Evolutionary conservation across 768 basidiomycete species (phyloP).

Genomic region (Neoboletus magnificus): DNA sequence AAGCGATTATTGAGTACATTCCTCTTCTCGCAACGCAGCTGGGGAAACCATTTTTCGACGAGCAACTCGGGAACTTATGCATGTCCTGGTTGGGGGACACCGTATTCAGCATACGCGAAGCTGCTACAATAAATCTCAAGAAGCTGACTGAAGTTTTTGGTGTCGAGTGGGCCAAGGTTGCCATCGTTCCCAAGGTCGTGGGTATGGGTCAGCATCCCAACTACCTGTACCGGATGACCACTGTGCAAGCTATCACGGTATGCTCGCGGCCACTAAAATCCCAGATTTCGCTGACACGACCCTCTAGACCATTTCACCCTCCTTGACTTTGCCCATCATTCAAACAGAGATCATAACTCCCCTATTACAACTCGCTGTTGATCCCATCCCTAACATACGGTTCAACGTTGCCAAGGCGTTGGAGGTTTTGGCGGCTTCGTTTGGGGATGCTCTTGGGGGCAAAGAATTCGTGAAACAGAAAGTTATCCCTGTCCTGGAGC

Average conservation of each 20-base stretch:
- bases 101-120: conserved; percentile 96
- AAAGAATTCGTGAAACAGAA: conserved; percentile 67
- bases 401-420: conserved; percentile 97
- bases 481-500: conserved; percentile 80
- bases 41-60: conserved; percentile 95
- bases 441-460: conserved; percentile 64
- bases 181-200: conserved; percentile 96
- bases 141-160: conserved; percentile 98
- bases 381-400: conserved; percentile 97
- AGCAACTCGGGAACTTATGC: conserved; percentile 93
- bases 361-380: conserved; percentile 75
- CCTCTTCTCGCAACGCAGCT: conserved; percentile 98
- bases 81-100: conserved; percentile 99
- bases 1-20: conserved; percentile 99
- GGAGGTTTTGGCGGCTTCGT: conserved; percentile 79
- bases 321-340: conserved; percentile 80
- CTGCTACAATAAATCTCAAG: conserved; percentile 95
- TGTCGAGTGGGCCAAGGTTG: conserved; percentile 91
- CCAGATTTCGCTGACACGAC: conserved; percentile 5
- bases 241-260: conserved; percentile 97
- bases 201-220: conserved; percentile 97
- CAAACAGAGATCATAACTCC: conserved; percentile 80
- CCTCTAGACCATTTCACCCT: conserved; percentile 89
- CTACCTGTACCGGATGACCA: conserved; percentile 97
- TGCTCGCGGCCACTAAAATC: conserved; percentile 22